Base-by-base conservation (phyloP, 2,329 filamentous ascomycete genomes). In the Pseudogymnoascus sp. region DNA sequence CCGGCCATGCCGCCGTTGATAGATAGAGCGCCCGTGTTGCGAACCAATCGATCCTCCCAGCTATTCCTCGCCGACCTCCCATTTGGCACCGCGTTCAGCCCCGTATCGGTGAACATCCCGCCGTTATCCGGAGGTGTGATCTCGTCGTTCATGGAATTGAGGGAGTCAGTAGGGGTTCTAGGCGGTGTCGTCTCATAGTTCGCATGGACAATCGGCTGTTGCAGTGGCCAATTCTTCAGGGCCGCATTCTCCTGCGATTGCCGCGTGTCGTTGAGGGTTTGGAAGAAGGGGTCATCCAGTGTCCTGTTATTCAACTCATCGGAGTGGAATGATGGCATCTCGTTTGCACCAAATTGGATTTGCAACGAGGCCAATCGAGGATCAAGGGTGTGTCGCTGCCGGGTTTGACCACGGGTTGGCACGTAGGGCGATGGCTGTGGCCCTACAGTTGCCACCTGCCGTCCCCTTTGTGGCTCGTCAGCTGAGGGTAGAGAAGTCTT, bases 21-120 rank as follows among this genome's bases (percentile, higher is more conserved):
- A 6, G 72, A 73, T 16, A 70, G 60, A 38, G 67, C 65, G 64
- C 71, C 73, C 4, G 68, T 70, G 64, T 72, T 73, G 16, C 66
- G 66, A 12, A 69, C 72, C 37, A 69, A 69, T 50, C 66, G 69
- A 46, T 71, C 66, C 44, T 74, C 72, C 70, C 70, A 73, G 60
- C 70, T 77, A 66, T 78, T 80, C 40, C 73, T 75, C 60, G 77
- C 78, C 64, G 79, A 77, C 69, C 78, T 79, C 67, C 81, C 84
- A 72, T 87, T 86, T 68, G 82, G 80, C 71, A 84, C 71, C 38
- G 84, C 81, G 74, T 79, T 83, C 76, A 87, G 83, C 75, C 81
- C 87, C 71, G 84, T 81, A 59, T 73, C 70, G 62, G 67, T 67
- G 16, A 65, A 62, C 62, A 67, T 66, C 59, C 72, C 70, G 18